These are phyloP conservation scores for Hemileia vastatrix DNA, from an alignment of 1,284 basidiomycete genomes.

Conservation along the genomic window DNA sequence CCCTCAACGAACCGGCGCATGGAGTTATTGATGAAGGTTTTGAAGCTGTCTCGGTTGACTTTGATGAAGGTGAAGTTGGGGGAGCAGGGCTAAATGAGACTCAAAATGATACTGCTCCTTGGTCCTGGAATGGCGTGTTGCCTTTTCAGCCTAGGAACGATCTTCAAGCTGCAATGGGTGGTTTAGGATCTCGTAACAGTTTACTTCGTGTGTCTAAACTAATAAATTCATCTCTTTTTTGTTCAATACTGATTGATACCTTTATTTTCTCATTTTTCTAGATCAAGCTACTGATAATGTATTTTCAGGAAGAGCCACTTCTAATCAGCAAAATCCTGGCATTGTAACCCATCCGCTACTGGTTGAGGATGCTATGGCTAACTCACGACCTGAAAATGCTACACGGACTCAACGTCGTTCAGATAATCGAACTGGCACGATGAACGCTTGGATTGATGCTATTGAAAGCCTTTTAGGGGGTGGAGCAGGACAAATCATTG, in stretches of 20 bases:
- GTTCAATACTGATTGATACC: not conserved
- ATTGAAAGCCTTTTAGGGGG: slow-evolving; percentile 73
- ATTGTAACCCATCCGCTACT: slow-evolving; percentile 67
- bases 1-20: slow-evolving; percentile 14
- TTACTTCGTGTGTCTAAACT: slow-evolving; percentile 13
- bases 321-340: slow-evolving; percentile 21
- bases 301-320: slow-evolving; percentile 5
- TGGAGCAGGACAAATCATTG: slow-evolving; percentile 70
- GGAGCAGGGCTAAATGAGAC: slow-evolving; percentile 4
- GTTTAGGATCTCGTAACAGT: slow-evolving; percentile 3
- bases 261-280: not conserved
- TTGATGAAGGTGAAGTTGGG: slow-evolving; percentile 18
- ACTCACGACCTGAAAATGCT: slow-evolving; percentile 48
- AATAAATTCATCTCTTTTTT: not conserved
- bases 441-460: slow-evolving; percentile 61
- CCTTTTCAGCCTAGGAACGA: slow-evolving; percentile 18
- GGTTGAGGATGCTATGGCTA: slow-evolving; percentile 49
- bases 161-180: slow-evolving; percentile 11
- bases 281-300: slow-evolving; percentile 22
- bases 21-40: slow-evolving; percentile 16
- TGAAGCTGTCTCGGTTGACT: slow-evolving; percentile 18
- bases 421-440: slow-evolving; percentile 48
- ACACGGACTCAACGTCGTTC: slow-evolving; percentile 51
- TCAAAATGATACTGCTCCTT: slow-evolving; percentile 11
- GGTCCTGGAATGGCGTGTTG: slow-evolving; percentile 23